Evolutionary conservation across 2,329 filamentous ascomycete genomes (phyloP), one percentile per base, ranked within the genome.

Genomic region (Penicillium sp.): DNA sequence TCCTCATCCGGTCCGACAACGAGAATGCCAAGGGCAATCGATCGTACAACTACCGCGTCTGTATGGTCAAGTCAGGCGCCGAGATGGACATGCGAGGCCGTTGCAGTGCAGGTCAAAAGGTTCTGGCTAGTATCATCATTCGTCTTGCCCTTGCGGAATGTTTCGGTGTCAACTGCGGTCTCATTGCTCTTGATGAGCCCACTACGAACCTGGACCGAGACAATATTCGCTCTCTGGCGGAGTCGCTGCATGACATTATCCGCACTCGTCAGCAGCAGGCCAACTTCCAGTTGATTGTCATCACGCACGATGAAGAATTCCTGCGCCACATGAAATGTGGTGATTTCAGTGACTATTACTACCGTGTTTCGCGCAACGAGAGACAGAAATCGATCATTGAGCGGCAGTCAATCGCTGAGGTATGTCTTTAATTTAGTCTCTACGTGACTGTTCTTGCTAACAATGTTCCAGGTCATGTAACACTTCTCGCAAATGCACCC

Each of bases 31-130:
- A 86, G 56, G 88, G 86, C 52, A 92, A 91, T 69, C 87, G 91
- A 68, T 90, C 83, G 61, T 97, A 97, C 83, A 97, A 99, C 77
- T 99, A 99, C 80, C 90, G 94, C 47, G 89, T 99, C 6, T 93
- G 91, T 76, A 99, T 99, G 94, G 87, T 96, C 66, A 99, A 99
- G 79, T 89, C 93, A 72, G 92, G 96, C 70, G 91, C 90, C 0
- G 94, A 99, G 76, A 96, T 99, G 92, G 94, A 99, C 78, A 99
- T 99, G 94, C 91, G 94, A 61, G 96, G 94, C 1, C 90, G 94
- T 55, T 99, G 94, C 81, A 96, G 90, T 65, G 94, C 94, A 1
- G 94, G 94, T 4, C 94, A 99, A 74, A 97, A 96, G 77, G 93
- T 99, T 29, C 85, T 99, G 29, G 94, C 94, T 5, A 92, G 89